Evolutionary conservation across 2,329 filamentous ascomycete species (phyloP), one percentile per base, ranked within the genome.

Genomic region (Daldinia sp.): DNA sequence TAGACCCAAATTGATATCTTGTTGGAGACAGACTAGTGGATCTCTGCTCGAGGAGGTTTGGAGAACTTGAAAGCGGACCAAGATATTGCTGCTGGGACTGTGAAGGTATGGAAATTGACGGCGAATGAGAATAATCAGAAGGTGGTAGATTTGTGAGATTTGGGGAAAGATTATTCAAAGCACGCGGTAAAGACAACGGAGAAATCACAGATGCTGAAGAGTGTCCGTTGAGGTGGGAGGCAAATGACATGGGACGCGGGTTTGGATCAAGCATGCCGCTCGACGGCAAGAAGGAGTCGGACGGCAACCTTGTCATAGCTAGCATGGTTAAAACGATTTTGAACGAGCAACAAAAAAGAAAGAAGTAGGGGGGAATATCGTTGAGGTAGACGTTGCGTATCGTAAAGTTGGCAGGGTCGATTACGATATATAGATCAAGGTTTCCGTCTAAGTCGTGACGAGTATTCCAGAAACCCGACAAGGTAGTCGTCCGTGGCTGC

Each of bases 261-360:
- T 74, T 76, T 33, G 72, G 71, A 54, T 82, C 81, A 67, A 77
- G 73, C 63, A 78, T 70, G 58, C 76, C 78, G 69, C 80, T 79
- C 53, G 78, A 79, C 10, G 82, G 81, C 73, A 82, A 75, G 74
- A 83, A 83, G 30, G 82, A 81, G 70, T 84, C 81, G 65, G 80
- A 77, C 37, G 79, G 78, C 37, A 82, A 65, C 69, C 79, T 83
- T 68, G 79, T 78, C 82, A 84, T 84, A 70, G 75, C 71, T 64
- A 79, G 74, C 77, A 77, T 78, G 69, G 67, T 78, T 67, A 56
- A 63, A 62, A 44, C 18, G 50, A 55, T 35, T 35, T 56, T 41
- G 33, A 20, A n/a, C 39, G 28, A 59, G 54, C 64, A 18, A 62
- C 54, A 26, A 35, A 55, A 42, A 58, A 65, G 20, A 51, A 9